Percentiles rank a stretch among this genome's conserved stretches.
These are phyloP conservation scores for Fusarium palustre DNA, from an alignment of 2,329 filamentous ascomycete genomes.

Conservation along the genomic window DNA sequence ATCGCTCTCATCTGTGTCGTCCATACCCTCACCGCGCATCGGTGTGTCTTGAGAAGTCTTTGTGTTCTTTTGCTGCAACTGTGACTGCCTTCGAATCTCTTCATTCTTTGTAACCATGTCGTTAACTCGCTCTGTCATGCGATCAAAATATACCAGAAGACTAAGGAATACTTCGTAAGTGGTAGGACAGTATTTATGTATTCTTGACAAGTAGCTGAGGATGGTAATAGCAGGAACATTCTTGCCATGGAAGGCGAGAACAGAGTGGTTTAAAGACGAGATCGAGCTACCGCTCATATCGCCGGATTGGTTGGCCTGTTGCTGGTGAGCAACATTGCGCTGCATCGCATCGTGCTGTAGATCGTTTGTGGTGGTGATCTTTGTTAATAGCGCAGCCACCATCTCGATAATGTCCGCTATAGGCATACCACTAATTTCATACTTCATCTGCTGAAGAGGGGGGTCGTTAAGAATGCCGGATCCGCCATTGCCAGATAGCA, in stretches of 20 bases:
- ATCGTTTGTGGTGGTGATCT: slow-evolving; percentile 98
- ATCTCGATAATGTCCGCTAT: slow-evolving; percentile 98
- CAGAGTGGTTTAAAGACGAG: slow-evolving; percentile 70
- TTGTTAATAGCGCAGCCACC: slow-evolving; percentile 95
- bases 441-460: slow-evolving; percentile 71
- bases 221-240: slow-evolving; percentile 98
- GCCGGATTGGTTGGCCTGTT: slow-evolving; percentile 63
- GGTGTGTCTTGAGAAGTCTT: slow-evolving; percentile 46
- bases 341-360: slow-evolving; percentile 92
- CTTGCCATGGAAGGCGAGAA: slow-evolving; percentile 96
- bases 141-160: slow-evolving; percentile 95
- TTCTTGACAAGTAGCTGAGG: slow-evolving; percentile 91
- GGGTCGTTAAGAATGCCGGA: slow-evolving; percentile 64
- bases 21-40: slow-evolving; percentile 46
- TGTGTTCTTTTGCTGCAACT: slow-evolving; percentile 23
- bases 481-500: slow-evolving; percentile 63
- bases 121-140: slow-evolving; percentile 98
- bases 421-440: slow-evolving; percentile 98
- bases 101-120: slow-evolving; percentile 78
- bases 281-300: slow-evolving; percentile 66
- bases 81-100: slow-evolving; percentile 57
- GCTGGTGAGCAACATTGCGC: slow-evolving; percentile 71
- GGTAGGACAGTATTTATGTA: slow-evolving; percentile 98
- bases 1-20: slow-evolving; percentile 59
- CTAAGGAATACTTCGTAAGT: slow-evolving; percentile 98